phyloP scores from a whole-genome alignment of 768 basidiomycete species.

The Hydnomerulius pinastri region DNA sequence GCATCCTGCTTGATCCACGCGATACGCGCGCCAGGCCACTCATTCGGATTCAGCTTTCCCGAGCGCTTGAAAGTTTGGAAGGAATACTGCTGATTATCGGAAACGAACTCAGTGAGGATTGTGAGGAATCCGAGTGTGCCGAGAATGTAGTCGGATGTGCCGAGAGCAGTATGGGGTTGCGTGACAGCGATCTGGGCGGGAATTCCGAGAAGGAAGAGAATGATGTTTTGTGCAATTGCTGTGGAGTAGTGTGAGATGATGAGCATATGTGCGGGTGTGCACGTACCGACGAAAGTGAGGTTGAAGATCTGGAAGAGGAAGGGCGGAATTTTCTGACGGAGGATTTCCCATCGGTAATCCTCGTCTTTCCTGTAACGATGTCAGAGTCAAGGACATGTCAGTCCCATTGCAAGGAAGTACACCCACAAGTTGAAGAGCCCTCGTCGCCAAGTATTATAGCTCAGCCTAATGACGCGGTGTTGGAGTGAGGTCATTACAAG shows the following conservation, averaged over 20 bases:
- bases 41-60: constrained; percentile 36
- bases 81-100: constrained; percentile 91
- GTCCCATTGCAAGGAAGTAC: not conserved
- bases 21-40: constrained; percentile 71
- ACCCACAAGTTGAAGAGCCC: constrained; percentile 76
- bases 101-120: constrained; percentile 72
- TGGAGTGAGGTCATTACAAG: constrained; percentile 23
- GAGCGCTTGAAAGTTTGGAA: constrained; percentile 77
- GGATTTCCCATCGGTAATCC: constrained; percentile 89
- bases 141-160: constrained; percentile 63
- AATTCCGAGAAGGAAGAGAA: constrained; percentile 71
- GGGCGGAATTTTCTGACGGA: constrained; percentile 59
- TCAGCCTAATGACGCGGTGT: constrained; percentile 45
- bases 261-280: not conserved
- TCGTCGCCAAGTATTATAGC: constrained; percentile 81
- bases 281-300: constrained; percentile 64
- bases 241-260: constrained; percentile 2
- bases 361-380: constrained; percentile 63
- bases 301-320: constrained; percentile 64
- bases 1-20: constrained; percentile 66
- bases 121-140: constrained; percentile 56
- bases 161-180: constrained; percentile 54
- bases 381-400: not conserved
- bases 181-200: constrained; percentile 58
- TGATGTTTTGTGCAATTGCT: constrained; percentile 77